Evolutionary conservation across 2,329 filamentous ascomycete genomes (phyloP).

Genomic region (Aspergillus ochraceoroseus): DNA sequence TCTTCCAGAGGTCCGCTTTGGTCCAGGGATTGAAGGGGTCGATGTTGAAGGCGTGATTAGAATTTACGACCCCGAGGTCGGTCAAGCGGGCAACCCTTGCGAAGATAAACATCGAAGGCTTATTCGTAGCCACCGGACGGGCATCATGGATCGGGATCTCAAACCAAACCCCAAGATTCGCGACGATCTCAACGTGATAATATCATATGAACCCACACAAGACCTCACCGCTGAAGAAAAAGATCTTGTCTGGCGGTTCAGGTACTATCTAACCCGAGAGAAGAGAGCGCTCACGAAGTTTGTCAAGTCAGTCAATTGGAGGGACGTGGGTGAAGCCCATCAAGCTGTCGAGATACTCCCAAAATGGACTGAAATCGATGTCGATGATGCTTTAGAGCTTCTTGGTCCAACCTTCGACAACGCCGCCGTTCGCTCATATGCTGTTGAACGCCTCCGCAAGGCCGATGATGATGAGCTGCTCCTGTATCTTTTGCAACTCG

Average conservation of each 20-base stretch:
- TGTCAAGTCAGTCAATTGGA: conserved; percentile 96
- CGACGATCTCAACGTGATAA: conserved; percentile 85
- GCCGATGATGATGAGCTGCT: conserved; percentile 88
- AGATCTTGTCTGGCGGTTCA: conserved; percentile 94
- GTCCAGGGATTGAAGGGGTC: conserved; percentile 76
- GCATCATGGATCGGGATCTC: conserved; percentile 88
- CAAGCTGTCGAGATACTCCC: conserved; percentile 85
- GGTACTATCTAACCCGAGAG: conserved; percentile 87
- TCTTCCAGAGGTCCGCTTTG: conserved; percentile 81
- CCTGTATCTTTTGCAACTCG: conserved; percentile 85
- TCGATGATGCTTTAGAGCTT: conserved; percentile 91
- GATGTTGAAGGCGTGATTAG: conserved; percentile 60
- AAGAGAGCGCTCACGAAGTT: conserved; percentile 94
- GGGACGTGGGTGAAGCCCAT: conserved; percentile 73
- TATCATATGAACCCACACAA: conserved; percentile 89
- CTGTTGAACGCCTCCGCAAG: conserved; percentile 84
- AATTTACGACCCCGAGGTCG: conserved; percentile 91
- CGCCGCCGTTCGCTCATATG: conserved; percentile 80
- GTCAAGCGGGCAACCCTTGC: conserved; percentile 82
- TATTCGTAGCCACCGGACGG: conserved; percentile 85
- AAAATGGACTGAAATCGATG: conserved; percentile 94
- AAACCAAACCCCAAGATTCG: conserved; percentile 95
- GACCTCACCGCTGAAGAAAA: conserved; percentile 84
- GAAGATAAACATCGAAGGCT: conserved; percentile 91
- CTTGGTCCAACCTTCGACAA: conserved; percentile 91